phyloP scores from a whole-genome alignment of 2,329 filamentous ascomycete genomes.

The Furcasterigmium furcatum region DNA sequence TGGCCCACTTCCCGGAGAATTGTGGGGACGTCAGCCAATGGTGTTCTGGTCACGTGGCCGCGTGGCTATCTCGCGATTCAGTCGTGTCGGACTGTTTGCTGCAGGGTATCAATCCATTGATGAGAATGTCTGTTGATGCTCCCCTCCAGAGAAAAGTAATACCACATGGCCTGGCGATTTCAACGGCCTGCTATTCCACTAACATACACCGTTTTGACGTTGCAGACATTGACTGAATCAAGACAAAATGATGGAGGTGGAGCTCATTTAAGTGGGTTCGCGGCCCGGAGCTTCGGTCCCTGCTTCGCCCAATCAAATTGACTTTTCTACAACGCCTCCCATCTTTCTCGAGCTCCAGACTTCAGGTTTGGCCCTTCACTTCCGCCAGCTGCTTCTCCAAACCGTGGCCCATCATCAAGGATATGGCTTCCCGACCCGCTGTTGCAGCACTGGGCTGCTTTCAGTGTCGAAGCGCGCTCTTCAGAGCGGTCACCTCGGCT shows the following conservation, averaged over 20 bases:
- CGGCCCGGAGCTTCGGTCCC: no score
- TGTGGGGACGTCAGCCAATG: background rate
- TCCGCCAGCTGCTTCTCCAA: no score
- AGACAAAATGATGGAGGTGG: no score
- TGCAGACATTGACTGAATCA: no score
- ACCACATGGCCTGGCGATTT: no score
- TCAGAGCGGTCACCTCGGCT: slow-evolving; percentile 16
- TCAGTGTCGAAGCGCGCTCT: slow-evolving; percentile 17
- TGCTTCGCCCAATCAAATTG: no score
- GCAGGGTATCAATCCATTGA: background rate
- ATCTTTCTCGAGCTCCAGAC: background rate
- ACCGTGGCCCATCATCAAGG: background rate
- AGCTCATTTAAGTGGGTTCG: no score
- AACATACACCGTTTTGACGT: no score
- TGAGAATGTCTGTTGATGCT: no score
- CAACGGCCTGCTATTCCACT: no score
- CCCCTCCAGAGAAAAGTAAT: no score
- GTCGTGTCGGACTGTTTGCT: background rate
- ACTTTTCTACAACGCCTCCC: no score
- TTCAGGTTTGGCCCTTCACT: background rate
- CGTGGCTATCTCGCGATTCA: background rate
- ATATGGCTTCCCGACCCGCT: slow-evolving; percentile 17
- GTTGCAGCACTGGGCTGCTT: slow-evolving; percentile 20
- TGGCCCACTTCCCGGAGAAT: background rate
- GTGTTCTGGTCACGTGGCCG: background rate